A percentile compares a stretch with the other conserved stretches of the same genome.
phyloP scores from a whole-genome alignment of 495 filamentous ascomycete species.

The Penicillium pancosmium region DNA sequence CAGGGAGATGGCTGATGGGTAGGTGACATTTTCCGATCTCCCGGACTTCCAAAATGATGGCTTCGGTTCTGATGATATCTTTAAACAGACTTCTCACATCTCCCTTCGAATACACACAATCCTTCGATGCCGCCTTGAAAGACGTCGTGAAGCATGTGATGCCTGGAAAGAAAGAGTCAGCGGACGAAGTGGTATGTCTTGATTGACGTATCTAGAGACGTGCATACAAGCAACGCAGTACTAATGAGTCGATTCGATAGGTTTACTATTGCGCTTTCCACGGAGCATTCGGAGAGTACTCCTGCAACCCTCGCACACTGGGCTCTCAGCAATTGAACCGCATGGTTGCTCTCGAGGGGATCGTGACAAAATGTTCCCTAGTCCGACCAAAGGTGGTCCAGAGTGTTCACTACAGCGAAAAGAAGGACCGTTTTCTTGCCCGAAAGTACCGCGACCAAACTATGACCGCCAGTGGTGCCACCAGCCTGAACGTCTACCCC shows the following conservation, averaged over 20 bases:
- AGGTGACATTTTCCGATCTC: slow-evolving; percentile 14
- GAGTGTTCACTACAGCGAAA: slow-evolving; percentile 94
- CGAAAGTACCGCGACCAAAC: slow-evolving; percentile 94
- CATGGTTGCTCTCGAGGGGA: slow-evolving; percentile 97
- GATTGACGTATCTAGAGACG: neutral
- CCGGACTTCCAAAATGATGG: neutral
- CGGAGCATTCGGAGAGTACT: slow-evolving; percentile 91
- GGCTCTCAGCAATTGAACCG: slow-evolving; percentile 87
- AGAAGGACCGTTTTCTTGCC: slow-evolving; percentile 77
- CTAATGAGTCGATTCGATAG: slow-evolving; percentile 30
- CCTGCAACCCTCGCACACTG: slow-evolving; percentile 92
- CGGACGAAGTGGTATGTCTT: slow-evolving; percentile 60
- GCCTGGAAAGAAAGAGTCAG: slow-evolving; percentile 54
- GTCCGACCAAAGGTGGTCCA: slow-evolving; percentile 96
- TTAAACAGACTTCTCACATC: slow-evolving; percentile 65
- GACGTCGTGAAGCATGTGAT: slow-evolving; percentile 78
- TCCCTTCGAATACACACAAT: slow-evolving; percentile 84
- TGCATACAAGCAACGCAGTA: neutral
- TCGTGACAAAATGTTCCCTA: slow-evolving; percentile 93
- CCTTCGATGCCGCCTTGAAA: slow-evolving; percentile 88
- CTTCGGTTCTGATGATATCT: neutral
- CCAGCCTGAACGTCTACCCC: slow-evolving; percentile 89
- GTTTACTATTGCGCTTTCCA: slow-evolving; percentile 94
- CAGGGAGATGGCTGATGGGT: slow-evolving; percentile 84
- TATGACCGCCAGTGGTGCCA: slow-evolving; percentile 85